phyloP scores from a whole-genome alignment of 208 protist species.

The Trypanosoma melophagium region DNA sequence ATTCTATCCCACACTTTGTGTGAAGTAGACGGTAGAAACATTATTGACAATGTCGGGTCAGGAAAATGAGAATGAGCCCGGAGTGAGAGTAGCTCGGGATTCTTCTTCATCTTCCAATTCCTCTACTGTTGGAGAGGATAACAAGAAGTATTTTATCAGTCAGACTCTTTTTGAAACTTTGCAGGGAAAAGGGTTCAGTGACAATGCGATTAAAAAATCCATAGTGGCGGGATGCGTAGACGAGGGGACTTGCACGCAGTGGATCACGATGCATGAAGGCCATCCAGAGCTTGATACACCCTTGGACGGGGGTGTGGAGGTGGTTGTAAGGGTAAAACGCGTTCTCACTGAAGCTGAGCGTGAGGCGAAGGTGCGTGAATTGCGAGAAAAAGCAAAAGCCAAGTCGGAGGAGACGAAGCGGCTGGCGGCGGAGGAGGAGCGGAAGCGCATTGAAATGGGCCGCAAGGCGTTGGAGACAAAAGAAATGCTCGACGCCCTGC shows the following conservation, averaged over 20 bases:
- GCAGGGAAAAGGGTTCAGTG: slow-evolving; percentile 61
- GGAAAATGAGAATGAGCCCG: neutral
- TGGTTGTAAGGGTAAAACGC: slow-evolving; percentile 59
- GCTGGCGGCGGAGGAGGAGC: slow-evolving; percentile 56
- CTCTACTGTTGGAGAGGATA: slow-evolving; percentile 25
- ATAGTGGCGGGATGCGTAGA: slow-evolving; percentile 83
- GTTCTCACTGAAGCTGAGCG: slow-evolving; percentile 74
- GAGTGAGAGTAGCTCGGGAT: neutral
- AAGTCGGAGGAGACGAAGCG: slow-evolving; percentile 57
- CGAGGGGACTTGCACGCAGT: slow-evolving; percentile 73
- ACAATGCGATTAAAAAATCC: slow-evolving; percentile 88
- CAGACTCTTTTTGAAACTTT: slow-evolving; percentile 60
- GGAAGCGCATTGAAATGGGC: slow-evolving; percentile 58
- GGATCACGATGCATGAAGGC: slow-evolving; percentile 83
- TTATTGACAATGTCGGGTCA: slow-evolving; percentile 9
- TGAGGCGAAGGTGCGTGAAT: slow-evolving; percentile 66
- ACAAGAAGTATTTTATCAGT: slow-evolving; percentile 47
- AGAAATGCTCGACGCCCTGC: slow-evolving; percentile 51
- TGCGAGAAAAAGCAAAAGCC: slow-evolving; percentile 50
- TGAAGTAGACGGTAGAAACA: neutral
- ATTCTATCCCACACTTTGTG: no score
- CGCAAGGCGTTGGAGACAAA: slow-evolving; percentile 54
- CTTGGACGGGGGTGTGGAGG: slow-evolving; percentile 63
- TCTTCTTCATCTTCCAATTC: neutral
- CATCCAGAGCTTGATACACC: slow-evolving; percentile 84